Conservation (phyloP, 164 flowering plant genomes). For the Vitis vinifera region ASM3070453v1 NC_081821.1:12169001-12169500, state of each 20-base stretch:
- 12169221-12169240: neutral
- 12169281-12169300: conserved; percentile 73
- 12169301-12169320: conserved; percentile 84
- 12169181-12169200: too few species aligned
- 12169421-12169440: neutral
- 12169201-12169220: too few species aligned
- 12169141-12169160: too few species aligned
- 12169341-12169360: conserved; percentile 88
- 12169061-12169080: too few species aligned
- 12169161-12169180: too few species aligned
- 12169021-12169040: too few species aligned
- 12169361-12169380: conserved; percentile 76
- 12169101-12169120: too few species aligned
- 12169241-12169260: neutral
- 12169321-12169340: conserved; percentile 77
- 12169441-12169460: neutral
- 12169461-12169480: neutral
- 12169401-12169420: neutral
- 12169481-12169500: neutral
- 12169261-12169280: conserved; percentile 50
- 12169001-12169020: too few species aligned
- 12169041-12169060: too few species aligned
- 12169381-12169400: neutral
- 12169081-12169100: too few species aligned
- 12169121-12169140: too few species aligned